Evolutionary conservation across 2,329 filamentous ascomycete genomes (phyloP), one percentile per base, ranked within the genome.

Genomic region (Pestalotiopsis sp.): DNA sequence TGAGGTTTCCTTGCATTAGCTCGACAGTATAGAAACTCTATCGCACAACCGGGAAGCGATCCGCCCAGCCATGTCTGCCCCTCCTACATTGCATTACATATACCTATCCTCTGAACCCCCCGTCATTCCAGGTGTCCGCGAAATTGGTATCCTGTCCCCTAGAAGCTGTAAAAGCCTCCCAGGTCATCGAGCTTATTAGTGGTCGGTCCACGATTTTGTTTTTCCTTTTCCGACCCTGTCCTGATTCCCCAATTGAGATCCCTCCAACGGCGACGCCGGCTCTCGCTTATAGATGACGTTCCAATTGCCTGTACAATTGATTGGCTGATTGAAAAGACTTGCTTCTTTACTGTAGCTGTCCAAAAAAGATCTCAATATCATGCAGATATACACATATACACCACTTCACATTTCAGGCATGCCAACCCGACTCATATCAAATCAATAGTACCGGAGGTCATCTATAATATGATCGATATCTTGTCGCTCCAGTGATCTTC

Each of bases 1-100:
- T 59, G 57, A 59, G 57, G 57, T 59, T 59, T 25, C 57, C 57
- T 13, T 59, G 57, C 23, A 59, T 59, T 59, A 59, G 57, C 27
- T 25, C 27, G 23, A 27, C 27, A 59, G 9, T 59, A 59, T 59
- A 59, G 27, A 31, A 59, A 36, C 57, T 59, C 57, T 27, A 36
- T 36, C 25, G 13, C n/a, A 36, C 27, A 14, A 14, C 57, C 23
- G 20, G 25, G 57, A 36, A 59, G 20, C n/a, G 27, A 31, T 31
- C 27, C 27, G 27, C 27, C 27, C 27, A 31, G 27, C 27, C 27
- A 31, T 31, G 27, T 31, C 27, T 31, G 27, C 55, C 5, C 17
- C 57, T 13, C 27, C 13, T 23, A 20, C 25, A 23, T 31, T 13
- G 13, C 6, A n/a, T 23, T 59, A 27, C 27, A 59, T 59, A 14